Conservation (phyloP, 2,329 filamentous ascomycete species). For the Epichloe typhina region DNA sequence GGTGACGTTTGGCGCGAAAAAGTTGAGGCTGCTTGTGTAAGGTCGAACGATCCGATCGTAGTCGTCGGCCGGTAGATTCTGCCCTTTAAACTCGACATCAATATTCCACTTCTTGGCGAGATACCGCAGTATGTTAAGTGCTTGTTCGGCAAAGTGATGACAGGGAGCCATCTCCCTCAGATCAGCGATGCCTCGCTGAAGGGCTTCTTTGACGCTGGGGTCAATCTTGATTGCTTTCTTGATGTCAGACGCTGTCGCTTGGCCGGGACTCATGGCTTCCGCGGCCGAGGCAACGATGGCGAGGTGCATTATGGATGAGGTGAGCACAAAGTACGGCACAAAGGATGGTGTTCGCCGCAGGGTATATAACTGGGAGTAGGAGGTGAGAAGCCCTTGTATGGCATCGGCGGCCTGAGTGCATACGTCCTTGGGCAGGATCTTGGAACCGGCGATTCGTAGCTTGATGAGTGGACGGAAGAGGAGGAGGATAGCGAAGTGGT, state of each 20-base stretch:
- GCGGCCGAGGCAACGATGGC: conserved; percentile 32
- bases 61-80: conserved; percentile 20
- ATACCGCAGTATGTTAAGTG: conserved; percentile 44
- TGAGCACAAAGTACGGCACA: conserved; percentile 49
- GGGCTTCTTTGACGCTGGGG: conserved; percentile 28
- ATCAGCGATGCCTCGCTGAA: conserved; percentile 42
- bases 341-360: conserved; percentile 46
- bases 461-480: conserved; percentile 63
- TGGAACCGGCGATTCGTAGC: conserved; percentile 47
- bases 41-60: conserved; percentile 31
- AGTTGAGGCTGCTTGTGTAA: conserved; percentile 40
- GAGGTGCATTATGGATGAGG: conserved; percentile 47
- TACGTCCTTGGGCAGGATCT: conserved; percentile 49
- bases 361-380: conserved; percentile 46
- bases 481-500: conserved; percentile 57
- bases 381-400: conserved; percentile 41
- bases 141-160: conserved; percentile 47
- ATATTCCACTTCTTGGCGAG: conserved; percentile 47
- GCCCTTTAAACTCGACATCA: conserved; percentile 29
- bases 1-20: conserved; percentile 38
- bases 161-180: conserved; percentile 48
- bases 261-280: conserved; percentile 5
- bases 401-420: conserved; percentile 50
- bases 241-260: conserved; percentile 11
- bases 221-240: conserved; percentile 23